These are phyloP conservation scores for Neofusicoccum cordaticola DNA, from an alignment of 2,329 filamentous ascomycete genomes.

Conservation along the genomic window DNA sequence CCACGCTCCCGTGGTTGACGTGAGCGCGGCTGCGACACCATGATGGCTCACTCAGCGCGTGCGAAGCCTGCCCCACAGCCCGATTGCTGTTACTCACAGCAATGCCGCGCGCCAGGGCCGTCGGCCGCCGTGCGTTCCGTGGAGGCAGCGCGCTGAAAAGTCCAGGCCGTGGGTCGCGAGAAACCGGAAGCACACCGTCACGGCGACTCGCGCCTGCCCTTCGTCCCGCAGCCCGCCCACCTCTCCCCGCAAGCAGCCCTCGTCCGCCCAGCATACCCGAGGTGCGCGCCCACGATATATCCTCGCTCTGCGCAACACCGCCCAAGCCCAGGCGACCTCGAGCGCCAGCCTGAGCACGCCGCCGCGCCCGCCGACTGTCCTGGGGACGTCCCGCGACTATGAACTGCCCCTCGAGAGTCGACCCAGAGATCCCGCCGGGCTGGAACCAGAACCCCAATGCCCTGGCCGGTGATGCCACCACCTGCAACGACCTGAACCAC, in stretches of 20 bases:
- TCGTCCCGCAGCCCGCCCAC: not conserved
- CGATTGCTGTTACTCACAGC: not conserved
- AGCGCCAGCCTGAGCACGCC: not conserved
- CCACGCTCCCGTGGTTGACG: not conserved
- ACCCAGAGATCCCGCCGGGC: constrained; percentile 50
- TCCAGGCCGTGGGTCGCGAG: constrained; percentile 2
- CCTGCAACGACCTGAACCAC: constrained; percentile 60
- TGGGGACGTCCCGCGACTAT: constrained; percentile 39
- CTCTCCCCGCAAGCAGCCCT: constrained; percentile 6
- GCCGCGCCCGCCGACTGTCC: not conserved
- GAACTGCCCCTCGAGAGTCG: constrained; percentile 65
- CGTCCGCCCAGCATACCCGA: not conserved
- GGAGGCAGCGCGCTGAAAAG: not conserved
- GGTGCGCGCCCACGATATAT: not conserved
- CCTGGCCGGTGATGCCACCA: constrained; percentile 60
- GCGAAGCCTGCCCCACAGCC: not conserved
- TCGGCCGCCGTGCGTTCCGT: not conserved
- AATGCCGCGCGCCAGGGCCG: not conserved
- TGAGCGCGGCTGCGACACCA: not conserved
- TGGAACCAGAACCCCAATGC: constrained; percentile 62
- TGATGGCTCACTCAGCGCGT: constrained; percentile 8
- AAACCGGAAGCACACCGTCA: constrained; percentile 3
- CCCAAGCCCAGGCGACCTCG: not conserved
- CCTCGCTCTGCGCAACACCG: not conserved
- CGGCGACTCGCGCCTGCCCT: not conserved